Conservation (phyloP, 2,329 filamentous ascomycete genomes). For the Neonectria coccinea region DNA sequence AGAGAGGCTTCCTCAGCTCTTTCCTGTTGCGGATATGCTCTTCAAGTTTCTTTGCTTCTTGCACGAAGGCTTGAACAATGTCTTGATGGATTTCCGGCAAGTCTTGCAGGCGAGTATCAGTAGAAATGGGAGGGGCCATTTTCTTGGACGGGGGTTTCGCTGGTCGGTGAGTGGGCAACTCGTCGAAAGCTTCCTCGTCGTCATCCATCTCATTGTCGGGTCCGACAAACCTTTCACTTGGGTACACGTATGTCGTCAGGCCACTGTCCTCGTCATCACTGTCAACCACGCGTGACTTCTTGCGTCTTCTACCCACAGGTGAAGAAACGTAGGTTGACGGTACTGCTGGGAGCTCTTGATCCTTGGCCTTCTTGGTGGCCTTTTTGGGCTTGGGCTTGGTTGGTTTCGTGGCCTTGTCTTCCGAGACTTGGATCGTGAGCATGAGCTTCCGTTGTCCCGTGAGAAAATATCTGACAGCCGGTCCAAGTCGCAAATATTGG, state of each 20-base stretch:
- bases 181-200: conserved; percentile 60
- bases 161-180: conserved; percentile 54
- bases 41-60: conserved; percentile 69
- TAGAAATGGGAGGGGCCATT: conserved; percentile 68
- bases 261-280: conserved; percentile 54
- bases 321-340: conserved; percentile 65
- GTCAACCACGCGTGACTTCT: conserved; percentile 41
- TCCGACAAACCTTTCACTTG: conserved; percentile 62
- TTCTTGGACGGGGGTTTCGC: conserved; percentile 49
- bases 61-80: conserved; percentile 74
- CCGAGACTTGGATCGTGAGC: conserved; percentile 56
- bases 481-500: conserved; percentile 73
- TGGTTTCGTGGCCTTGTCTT: conserved; percentile 47
- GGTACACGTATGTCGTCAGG: conserved; percentile 60
- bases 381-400: conserved; percentile 50
- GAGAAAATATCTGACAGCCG: conserved; percentile 57
- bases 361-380: conserved; percentile 52
- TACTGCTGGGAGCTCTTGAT: conserved; percentile 55
- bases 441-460: conserved; percentile 59
- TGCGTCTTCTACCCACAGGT: conserved; percentile 56
- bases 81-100: conserved; percentile 71
- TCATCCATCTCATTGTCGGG: conserved; percentile 51
- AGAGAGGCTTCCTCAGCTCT: conserved; percentile 68
- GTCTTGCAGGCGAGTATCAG: conserved; percentile 64
- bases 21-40: conserved; percentile 71